Evolutionary conservation across 805 yeast species (phyloP).

Genomic region (Ogataea pignaliae): DNA sequence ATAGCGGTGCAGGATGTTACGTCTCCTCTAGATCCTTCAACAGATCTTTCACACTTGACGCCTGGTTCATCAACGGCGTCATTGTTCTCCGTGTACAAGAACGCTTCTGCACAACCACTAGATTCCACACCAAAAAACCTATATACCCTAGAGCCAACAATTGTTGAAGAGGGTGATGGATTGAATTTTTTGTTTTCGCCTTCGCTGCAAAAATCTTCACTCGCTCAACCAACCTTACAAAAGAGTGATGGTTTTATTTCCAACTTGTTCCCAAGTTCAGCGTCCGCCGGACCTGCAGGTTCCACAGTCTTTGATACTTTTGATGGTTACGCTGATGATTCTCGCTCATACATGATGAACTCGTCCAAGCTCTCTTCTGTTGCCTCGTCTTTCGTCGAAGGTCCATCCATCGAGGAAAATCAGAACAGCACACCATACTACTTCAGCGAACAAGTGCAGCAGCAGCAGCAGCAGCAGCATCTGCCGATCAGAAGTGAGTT

Average conservation of each 20-base stretch:
- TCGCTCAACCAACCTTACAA: background rate
- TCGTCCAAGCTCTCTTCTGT: background rate
- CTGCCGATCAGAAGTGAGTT: background rate
- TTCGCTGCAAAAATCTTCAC: background rate
- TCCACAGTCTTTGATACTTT: background rate
- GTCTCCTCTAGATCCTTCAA: no score
- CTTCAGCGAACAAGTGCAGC: background rate
- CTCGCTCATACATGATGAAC: background rate
- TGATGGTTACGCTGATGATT: background rate
- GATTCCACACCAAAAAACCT: background rate
- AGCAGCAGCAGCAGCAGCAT: background rate
- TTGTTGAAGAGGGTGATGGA: no score
- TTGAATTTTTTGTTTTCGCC: background rate
- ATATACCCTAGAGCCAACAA: background rate
- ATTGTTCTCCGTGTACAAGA: background rate
- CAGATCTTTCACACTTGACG: background rate
- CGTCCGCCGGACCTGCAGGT: background rate
- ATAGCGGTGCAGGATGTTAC: no score
- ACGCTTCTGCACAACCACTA: background rate
- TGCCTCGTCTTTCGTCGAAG: background rate
- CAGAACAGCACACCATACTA: background rate
- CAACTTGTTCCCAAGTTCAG: background rate
- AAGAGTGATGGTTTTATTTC: background rate
- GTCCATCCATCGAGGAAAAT: no score
- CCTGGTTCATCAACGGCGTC: background rate